Base-by-base conservation (phyloP, 2,329 filamentous ascomycete genomes). In the Arthrinium puccinioides region DNA sequence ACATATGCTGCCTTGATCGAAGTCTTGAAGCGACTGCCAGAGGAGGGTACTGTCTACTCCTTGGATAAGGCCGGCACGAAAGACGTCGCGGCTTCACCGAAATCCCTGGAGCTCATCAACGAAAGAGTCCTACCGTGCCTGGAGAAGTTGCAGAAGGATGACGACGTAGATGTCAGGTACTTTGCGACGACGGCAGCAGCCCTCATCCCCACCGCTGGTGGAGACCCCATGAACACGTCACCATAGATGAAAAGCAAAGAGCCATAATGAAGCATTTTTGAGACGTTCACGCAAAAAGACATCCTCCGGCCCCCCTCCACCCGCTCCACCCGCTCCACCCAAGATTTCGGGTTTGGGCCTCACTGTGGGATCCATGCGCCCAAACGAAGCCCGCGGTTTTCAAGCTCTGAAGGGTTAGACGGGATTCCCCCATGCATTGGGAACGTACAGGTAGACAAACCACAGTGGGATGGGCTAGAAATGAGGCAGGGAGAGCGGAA, bases 91-190 rank as follows among this genome's bases (percentile, higher is more conserved):
- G 76, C 87, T 15, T 88, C 86, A 40, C 74, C 82, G 29, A 76
- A 77, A 53, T 84, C 84, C 37, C 76, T 82, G 52, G 82, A 89
- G 53, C 72, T 95, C 48, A 92, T 95, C 56, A 81, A 87, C 61
- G 79, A 87, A 63, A 82, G 86, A 56, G 82, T 97, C 57, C 66
- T 95, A 56, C 89, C 90, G 19, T 90, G 87, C 59, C 68, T 98
- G 51, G 85, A 90, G 70, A 96, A 96, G 71, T 73, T 98, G 55
- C 89, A 96, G 70, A 85, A 90, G 67, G 92, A 98, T 59, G 87
- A 94, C 49, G 92, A 98, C 66, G 90, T 97, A 51, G 92, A 98
- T 66, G 92, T 98, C 55, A 81, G 92, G 62, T 98, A 90, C 71
- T 98, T 95, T 66, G 92, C 92, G 46, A 94, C 88, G 44, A 94